Evolutionary conservation across 2,329 filamentous ascomycete species (phyloP).

Genomic region (Cordyceps cateniannulata): DNA sequence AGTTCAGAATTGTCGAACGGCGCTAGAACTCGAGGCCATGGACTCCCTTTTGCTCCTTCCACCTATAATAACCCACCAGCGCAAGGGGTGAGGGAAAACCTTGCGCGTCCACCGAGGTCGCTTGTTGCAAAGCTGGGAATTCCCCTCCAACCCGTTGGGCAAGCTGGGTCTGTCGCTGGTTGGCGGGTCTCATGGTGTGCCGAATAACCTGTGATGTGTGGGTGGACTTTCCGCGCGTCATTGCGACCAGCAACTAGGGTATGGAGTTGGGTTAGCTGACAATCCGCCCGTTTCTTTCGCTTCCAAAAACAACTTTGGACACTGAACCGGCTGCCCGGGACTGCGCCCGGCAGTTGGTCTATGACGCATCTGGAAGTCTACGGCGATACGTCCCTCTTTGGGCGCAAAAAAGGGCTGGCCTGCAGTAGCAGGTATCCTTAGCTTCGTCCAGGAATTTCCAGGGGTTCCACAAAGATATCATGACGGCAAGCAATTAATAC

Average conservation of each 20-base stretch:
- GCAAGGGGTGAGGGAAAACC: slow-evolving; percentile 7
- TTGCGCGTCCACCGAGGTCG: slow-evolving; percentile 3
- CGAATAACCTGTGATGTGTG: background rate
- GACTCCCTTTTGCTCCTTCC: slow-evolving; percentile 3
- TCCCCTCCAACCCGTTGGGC: background rate
- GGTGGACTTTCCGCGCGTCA: background rate
- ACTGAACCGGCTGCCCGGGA: slow-evolving; percentile 1
- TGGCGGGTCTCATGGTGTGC: slow-evolving; percentile 4
- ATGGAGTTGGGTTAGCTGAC: background rate
- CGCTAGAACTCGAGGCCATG: slow-evolving; percentile 5
- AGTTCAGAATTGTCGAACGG: slow-evolving; percentile 9
- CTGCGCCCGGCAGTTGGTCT: slow-evolving; percentile 1
- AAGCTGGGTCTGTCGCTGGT: background rate
- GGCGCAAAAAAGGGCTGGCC: background rate
- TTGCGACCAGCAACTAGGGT: background rate
- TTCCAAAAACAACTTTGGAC: background rate
- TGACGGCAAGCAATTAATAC: background rate
- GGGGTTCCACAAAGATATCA: background rate
- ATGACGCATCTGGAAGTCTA: background rate
- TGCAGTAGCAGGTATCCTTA: background rate
- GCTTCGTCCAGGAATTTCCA: background rate
- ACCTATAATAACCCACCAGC: background rate
- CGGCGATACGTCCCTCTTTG: slow-evolving; percentile 10
- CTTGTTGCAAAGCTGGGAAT: slow-evolving; percentile 7
- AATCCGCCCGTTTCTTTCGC: background rate